Conservation (phyloP, 1,139 yeast species). For the Blastobotrys ciferrii region DNA sequence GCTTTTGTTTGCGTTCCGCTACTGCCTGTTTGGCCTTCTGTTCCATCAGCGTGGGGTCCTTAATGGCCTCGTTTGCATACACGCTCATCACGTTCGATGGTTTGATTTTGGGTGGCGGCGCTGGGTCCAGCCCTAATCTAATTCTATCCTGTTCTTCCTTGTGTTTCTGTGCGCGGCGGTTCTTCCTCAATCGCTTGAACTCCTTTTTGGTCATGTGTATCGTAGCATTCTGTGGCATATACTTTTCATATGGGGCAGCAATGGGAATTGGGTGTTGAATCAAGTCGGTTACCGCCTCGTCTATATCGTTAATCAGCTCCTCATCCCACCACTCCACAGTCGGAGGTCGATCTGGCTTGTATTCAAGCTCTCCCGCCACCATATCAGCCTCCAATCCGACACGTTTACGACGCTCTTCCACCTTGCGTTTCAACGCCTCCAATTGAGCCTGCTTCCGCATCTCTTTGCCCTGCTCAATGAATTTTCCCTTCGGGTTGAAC, state of each 20-base stretch:
- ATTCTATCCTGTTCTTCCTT: slow-evolving; percentile 77
- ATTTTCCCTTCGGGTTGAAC: slow-evolving; percentile 63
- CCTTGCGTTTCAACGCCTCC: slow-evolving; percentile 36
- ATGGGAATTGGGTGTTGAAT: slow-evolving; percentile 81
- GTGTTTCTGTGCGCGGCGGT: slow-evolving; percentile 60
- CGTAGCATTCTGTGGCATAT: slow-evolving; percentile 43
- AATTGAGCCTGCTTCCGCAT: slow-evolving; percentile 44
- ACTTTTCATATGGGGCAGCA: slow-evolving; percentile 55
- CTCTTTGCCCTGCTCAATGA: slow-evolving; percentile 53
- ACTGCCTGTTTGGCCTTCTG: slow-evolving; percentile 67
- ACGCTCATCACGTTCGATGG: slow-evolving; percentile 82
- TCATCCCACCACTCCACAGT: slow-evolving; percentile 82
- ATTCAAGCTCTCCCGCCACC: slow-evolving; percentile 51
- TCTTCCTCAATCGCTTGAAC: slow-evolving; percentile 67
- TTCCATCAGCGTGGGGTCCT: slow-evolving; percentile 88
- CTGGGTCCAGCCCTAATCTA: slow-evolving; percentile 75
- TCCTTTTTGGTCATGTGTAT: slow-evolving; percentile 75
- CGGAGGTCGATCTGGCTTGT: slow-evolving; percentile 52
- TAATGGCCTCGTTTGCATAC: slow-evolving; percentile 79
- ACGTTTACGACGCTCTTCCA: slow-evolving; percentile 17
- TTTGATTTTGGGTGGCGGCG: slow-evolving; percentile 88
- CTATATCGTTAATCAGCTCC: slow-evolving; percentile 41
- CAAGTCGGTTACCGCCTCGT: slow-evolving; percentile 54
- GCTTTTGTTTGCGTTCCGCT: slow-evolving; percentile 58
- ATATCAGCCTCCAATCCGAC: slow-evolving; percentile 43